These are phyloP conservation scores for Xylaria sp. DNA, from an alignment of 2,329 filamentous ascomycete species.

Conservation along the genomic window DNA sequence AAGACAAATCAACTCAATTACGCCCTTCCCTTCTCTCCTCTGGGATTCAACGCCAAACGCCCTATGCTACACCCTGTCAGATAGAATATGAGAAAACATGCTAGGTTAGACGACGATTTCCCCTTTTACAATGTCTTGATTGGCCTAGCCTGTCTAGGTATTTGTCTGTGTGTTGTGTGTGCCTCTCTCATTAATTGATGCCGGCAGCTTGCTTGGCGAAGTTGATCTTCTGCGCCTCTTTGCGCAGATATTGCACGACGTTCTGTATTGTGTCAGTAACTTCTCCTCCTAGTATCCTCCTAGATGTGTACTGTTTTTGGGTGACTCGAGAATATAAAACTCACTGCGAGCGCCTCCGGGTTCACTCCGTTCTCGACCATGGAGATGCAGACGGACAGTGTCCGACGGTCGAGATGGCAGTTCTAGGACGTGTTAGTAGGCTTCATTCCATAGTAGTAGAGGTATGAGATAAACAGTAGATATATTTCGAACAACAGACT, in stretches of 20 bases:
- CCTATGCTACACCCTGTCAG: conserved; percentile 1
- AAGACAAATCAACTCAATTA: not conserved
- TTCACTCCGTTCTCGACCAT: conserved; percentile 97
- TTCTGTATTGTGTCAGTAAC: conserved; percentile 36
- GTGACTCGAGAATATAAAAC: conserved; percentile 30
- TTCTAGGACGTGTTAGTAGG: conserved; percentile 55
- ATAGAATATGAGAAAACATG: not conserved
- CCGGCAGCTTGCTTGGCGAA: conserved; percentile 30
- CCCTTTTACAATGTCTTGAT: not conserved
- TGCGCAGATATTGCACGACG: conserved; percentile 55
- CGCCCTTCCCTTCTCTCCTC: not conserved
- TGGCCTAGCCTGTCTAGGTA: not conserved
- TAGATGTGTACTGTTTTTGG: not conserved
- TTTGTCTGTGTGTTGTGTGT: too few relatives aligned
- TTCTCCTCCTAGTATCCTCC: not conserved
- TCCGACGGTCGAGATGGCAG: conserved; percentile 84
- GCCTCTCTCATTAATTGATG: conserved; percentile 6
- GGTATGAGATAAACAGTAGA: too few relatives aligned
- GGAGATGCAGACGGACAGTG: conserved; percentile 90
- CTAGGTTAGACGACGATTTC: not conserved
- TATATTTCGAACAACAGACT: too few relatives aligned
- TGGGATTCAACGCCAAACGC: conserved; percentile 15
- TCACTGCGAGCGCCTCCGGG: conserved; percentile 86
- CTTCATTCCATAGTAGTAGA: not conserved
- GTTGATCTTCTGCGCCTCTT: conserved; percentile 49